A percentile compares a stretch with the other conserved stretches of the same genome.
Conservation (phyloP, 192 early-diverging fungal genomes). For the Coemansia sp. region DNA sequence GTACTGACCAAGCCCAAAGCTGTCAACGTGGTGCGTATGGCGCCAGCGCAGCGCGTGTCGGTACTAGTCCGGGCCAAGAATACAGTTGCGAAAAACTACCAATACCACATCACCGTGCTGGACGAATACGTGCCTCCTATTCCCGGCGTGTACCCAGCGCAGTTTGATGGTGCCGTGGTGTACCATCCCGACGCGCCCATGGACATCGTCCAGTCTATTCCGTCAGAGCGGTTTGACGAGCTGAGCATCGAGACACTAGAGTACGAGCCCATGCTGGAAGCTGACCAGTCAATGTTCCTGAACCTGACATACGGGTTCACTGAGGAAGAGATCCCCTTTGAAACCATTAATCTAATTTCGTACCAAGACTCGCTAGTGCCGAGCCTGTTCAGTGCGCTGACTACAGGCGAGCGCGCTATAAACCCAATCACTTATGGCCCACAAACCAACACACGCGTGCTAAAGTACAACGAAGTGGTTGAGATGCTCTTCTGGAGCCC, state of each 20-base stretch:
- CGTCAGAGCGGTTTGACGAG: conserved; percentile 42
- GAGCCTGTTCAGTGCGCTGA: conserved; percentile 63
- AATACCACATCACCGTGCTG: conserved; percentile 70
- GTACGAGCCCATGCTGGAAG: conserved; percentile 44
- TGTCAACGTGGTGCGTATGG: conserved; percentile 57
- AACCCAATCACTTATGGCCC: conserved; percentile 64
- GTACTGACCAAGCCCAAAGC: conserved; percentile 54
- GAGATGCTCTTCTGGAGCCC: conserved; percentile 74
- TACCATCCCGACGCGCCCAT: conserved; percentile 39
- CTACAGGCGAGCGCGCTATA: conserved; percentile 55
- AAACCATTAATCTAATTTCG: neutral
- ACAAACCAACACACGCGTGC: conserved; percentile 61
- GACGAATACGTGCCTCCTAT: conserved; percentile 65
- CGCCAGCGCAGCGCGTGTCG: conserved; percentile 73
- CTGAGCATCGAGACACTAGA: conserved; percentile 55
- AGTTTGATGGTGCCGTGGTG: conserved; percentile 57
- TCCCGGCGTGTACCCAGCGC: conserved; percentile 55
- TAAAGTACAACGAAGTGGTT: conserved; percentile 60
- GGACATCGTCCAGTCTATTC: conserved; percentile 13
- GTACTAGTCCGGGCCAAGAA: conserved; percentile 68
- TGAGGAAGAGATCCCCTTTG: neutral
- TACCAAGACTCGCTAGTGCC: conserved; percentile 65
- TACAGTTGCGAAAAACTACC: conserved; percentile 60
- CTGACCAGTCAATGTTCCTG: conserved; percentile 57
- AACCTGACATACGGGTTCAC: conserved; percentile 52